Evolutionary conservation across 129 eudicot genomes (phyloP), one percentile per base, ranked within the genome.

Genomic region (Helichrysum umbraculigerum): DNA sequence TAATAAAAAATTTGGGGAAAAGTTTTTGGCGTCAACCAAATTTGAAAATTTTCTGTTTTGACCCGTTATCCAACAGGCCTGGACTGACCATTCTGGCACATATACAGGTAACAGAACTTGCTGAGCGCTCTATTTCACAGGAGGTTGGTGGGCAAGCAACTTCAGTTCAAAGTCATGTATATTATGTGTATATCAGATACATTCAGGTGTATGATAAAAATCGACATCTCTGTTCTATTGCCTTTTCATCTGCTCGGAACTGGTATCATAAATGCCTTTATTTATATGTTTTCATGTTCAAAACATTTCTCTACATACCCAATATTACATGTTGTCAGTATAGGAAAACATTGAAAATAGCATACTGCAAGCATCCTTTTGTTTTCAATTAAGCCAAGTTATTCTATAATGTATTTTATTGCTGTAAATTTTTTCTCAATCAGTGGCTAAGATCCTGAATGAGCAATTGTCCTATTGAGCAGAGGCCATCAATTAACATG

Each of bases 71-170:
- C 28, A 57, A 20, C 62, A 56, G 0, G 25, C 25, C 25, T 21
- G 25, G 9, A 1, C 62, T 21, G 25, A 14, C 62, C 28, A 19
- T 57, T 57, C 20, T 57, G 14, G 11, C 12, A 20, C 22, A 19
- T 57, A 33, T 30, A 63, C 33, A 19, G 51, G 51, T 33, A 11
- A 56, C n/a, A n/a, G n/a, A n/a, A n/a, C n/a, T n/a, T n/a, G n/a
- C n/a, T n/a, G n/a, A n/a, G n/a, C n/a, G n/a, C n/a, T n/a, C n/a
- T 21, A 54, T 72, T 34, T 72, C 34, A 32, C 33, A 71, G 75
- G 75, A 71, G 29, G 20, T 25, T 2, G 19, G 29, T 3, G 62
- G 37, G 25, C 75, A 33, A 33, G 29, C 50, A 72, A 34, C 32
- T 72, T 8, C 50, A 35, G 28, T 37, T 20, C 20, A 4, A 7